Percentiles rank a stretch among this genome's conserved stretches.
phyloP scores from a whole-genome alignment of 306 rosid genomes.

The Fragaria iinumae region DNA sequence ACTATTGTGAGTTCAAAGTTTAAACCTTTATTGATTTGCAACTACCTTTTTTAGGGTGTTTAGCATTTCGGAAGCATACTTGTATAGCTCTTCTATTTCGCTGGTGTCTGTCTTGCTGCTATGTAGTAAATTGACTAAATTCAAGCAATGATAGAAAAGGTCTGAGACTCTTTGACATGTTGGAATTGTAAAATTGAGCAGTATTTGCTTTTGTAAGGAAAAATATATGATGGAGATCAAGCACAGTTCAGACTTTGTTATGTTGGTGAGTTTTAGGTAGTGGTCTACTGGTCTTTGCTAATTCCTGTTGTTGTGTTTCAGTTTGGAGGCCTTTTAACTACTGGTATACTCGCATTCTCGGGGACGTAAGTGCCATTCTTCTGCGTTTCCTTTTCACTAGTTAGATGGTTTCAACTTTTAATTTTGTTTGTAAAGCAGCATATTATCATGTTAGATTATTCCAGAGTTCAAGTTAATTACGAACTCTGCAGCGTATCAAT shows the following conservation, averaged over 20 bases:
- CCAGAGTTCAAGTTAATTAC: neutral
- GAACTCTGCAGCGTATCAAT: neutral
- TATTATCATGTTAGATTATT: neutral
- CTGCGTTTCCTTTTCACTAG: neutral
- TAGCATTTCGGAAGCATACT: neutral
- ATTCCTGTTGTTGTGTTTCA: constrained; percentile 22
- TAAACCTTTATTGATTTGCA: neutral
- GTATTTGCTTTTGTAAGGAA: neutral
- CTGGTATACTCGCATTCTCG: constrained; percentile 85
- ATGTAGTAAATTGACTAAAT: neutral
- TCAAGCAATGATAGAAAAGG: neutral
- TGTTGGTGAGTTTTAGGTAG: constrained; percentile 1
- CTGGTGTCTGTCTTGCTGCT: neutral
- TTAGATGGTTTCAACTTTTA: neutral
- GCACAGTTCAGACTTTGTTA: neutral
- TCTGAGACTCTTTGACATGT: neutral
- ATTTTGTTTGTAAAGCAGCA: neutral
- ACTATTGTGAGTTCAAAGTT: constrained; percentile 55
- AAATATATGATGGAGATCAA: neutral
- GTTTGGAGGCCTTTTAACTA: constrained; percentile 89
- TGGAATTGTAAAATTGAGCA: neutral
- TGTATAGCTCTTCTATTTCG: neutral
- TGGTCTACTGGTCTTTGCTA: neutral
- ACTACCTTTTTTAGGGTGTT: neutral
- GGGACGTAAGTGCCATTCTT: constrained; percentile 69